Percentiles rank a stretch among this genome's conserved stretches.
Evolutionary conservation across 805 yeast genomes (phyloP).

Genomic region (Candida ponderosae): DNA sequence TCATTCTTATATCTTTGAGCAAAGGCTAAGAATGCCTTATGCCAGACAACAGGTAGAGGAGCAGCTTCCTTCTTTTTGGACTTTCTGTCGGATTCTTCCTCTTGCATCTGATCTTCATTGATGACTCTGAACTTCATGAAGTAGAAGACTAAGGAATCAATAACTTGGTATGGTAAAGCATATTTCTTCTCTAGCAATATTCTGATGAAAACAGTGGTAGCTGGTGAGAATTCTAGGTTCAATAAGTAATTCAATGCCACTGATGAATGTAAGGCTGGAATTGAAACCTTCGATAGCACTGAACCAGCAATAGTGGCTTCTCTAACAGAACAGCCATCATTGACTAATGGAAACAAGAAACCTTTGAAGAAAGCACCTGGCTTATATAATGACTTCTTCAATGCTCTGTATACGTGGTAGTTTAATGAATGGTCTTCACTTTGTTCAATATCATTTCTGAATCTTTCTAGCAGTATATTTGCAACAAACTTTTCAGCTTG

Average conservation of each 20-base stretch:
- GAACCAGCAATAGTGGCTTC: conserved; percentile 96
- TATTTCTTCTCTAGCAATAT: conserved; percentile 88
- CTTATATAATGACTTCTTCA: conserved; percentile 89
- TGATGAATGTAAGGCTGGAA: conserved; percentile 93
- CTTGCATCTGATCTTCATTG: conserved; percentile 25
- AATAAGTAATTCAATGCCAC: conserved; percentile 86
- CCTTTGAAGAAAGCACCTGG: conserved; percentile 98
- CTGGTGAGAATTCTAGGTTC: conserved; percentile 78
- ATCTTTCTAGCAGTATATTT: conserved; percentile 59
- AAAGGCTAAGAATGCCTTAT: conserved; percentile 88
- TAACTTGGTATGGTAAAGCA: conserved; percentile 93
- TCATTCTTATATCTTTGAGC: conserved; percentile 96
- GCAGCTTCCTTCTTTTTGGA: conserved; percentile 29
- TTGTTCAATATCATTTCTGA: conserved; percentile 63
- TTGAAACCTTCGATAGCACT: conserved; percentile 78
- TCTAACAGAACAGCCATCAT: conserved; percentile 79
- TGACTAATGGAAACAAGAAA: conserved; percentile 83
- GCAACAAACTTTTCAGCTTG: conserved; percentile 84
- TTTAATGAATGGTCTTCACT: conserved; percentile 73
- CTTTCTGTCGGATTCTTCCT: conserved; percentile 32
- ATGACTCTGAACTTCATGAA: conserved; percentile 83
- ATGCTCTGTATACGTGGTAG: conserved; percentile 86
- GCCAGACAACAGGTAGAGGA: conserved; percentile 92
- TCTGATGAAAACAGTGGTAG: conserved; percentile 84
- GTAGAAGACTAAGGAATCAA: conserved; percentile 89